Evolutionary conservation across 768 basidiomycete genomes (phyloP).

Genomic region (Podaxis mareebaensis): DNA sequence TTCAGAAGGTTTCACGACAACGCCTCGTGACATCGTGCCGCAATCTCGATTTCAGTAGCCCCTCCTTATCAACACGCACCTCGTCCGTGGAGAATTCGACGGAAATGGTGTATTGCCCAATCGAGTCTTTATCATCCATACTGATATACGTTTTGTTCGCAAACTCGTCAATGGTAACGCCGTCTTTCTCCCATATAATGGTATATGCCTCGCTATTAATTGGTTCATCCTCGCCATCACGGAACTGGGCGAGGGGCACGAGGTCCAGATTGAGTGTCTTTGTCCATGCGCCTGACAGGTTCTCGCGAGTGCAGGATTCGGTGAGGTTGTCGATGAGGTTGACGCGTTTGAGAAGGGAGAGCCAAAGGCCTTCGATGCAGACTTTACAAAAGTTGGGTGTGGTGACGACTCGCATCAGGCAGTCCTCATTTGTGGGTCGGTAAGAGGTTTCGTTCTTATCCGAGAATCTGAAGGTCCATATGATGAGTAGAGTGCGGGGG

Average conservation of each 20-base stretch:
- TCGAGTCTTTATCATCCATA: conserved; percentile 32
- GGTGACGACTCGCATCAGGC: conserved; percentile 76
- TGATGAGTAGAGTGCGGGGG: not conserved
- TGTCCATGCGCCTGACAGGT: conserved; percentile 16
- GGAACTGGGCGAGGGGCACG: conserved; percentile 62
- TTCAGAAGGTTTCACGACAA: not conserved
- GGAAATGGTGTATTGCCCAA: conserved; percentile 45
- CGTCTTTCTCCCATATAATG: conserved; percentile 58
- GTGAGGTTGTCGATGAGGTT: conserved; percentile 59
- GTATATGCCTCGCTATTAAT: conserved; percentile 42
- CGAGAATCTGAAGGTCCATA: conserved; percentile 50
- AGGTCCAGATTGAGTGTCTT: conserved; percentile 49
- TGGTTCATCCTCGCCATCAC: conserved; percentile 19
- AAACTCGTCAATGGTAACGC: conserved; percentile 40
- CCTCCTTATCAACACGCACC: conserved; percentile 46
- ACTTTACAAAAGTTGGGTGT: conserved; percentile 73
- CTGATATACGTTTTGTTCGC: conserved; percentile 53
- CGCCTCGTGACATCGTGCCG: conserved; percentile 25
- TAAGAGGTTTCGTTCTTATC: conserved; percentile 65
- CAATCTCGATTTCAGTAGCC: conserved; percentile 23
- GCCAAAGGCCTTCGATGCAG: conserved; percentile 76
- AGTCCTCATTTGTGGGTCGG: conserved; percentile 82
- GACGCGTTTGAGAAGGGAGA: conserved; percentile 57
- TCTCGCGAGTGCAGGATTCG: conserved; percentile 33
- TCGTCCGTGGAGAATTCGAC: conserved; percentile 59